These are phyloP conservation scores for Salix purpurea DNA, from an alignment of 345 rosid species.

Conservation along the genomic window DNA sequence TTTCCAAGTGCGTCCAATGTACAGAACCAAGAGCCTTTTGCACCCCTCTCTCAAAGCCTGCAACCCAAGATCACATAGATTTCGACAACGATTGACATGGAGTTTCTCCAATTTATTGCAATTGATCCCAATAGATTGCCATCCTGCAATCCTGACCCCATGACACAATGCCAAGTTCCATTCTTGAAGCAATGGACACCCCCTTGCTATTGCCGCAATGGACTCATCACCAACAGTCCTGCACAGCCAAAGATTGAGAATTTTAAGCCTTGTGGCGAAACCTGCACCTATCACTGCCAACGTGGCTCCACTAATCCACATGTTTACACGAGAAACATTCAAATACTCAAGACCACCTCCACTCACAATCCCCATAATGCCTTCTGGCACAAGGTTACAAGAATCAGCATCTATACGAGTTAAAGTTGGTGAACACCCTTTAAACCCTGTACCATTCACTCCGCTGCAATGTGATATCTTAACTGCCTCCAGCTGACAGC, in stretches of 20 bases:
- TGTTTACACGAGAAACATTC: slow-evolving; percentile 35
- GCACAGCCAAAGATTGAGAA: slow-evolving; percentile 61
- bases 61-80: slow-evolving; percentile 55
- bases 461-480: slow-evolving; percentile 48
- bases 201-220: slow-evolving; percentile 57
- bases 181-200: slow-evolving; percentile 65
- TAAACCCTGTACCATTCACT: slow-evolving; percentile 52
- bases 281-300: slow-evolving; percentile 53
- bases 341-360: slow-evolving; percentile 66
- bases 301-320: slow-evolving; percentile 24
- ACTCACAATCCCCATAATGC: slow-evolving; percentile 52
- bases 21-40: slow-evolving; percentile 45
- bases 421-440: slow-evolving; percentile 53
- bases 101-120: slow-evolving; percentile 61
- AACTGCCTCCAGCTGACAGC: slow-evolving; percentile 49
- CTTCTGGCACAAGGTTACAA: slow-evolving; percentile 52
- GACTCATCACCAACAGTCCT: slow-evolving; percentile 57
- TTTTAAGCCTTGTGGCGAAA: slow-evolving; percentile 42
- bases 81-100: slow-evolving; percentile 63
- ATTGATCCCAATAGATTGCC: slow-evolving; percentile 51
- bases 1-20: slow-evolving; percentile 31
- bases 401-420: slow-evolving; percentile 48
- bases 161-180: slow-evolving; percentile 71
- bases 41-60: slow-evolving; percentile 62
- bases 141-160: slow-evolving; percentile 50